Base-by-base conservation (phyloP, 1,284 basidiomycete genomes). In the Papiliotrema nemorosa region DNA sequence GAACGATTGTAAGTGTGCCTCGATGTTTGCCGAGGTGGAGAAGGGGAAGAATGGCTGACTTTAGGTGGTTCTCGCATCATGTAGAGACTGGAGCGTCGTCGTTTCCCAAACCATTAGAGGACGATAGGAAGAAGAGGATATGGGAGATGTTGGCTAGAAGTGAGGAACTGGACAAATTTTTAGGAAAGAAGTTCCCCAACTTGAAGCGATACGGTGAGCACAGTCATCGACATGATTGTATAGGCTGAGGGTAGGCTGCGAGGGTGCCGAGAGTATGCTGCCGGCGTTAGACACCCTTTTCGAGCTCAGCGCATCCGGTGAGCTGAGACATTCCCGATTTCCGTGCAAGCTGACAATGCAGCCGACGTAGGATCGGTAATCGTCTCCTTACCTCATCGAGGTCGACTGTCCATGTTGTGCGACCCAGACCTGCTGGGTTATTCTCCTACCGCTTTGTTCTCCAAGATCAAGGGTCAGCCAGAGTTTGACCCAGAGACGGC, bases 241-340 rank as follows among this genome's bases (percentile, higher is more conserved):
- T 13, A 42, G 6, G 35, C 48, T 50, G 44, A 42, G 20, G 7
- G 16, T 36, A 64, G 63, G 64, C 3, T 67, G 64, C 25, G 90
- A 93, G 72, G 90, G 90, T 1, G 90, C 86, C 1, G 90, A 93
- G 76, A 88, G 86, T 5, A 91, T 92, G 89, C 74, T 93, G 18
- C 85, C 88, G 0, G 88, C 88, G 0, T 77, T 92, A 2, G 87
- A 90, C 60, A 78, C 82, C 0, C 69, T 93, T 14, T 88, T 92
- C 57, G 76, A 79, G 1, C 77, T 80, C 3, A 83, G 88, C 10
- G 80, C 87, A 2, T 68, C 76, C 57, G 79, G 87, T 87, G 41
- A 44, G 71, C 35, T 9, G 21, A 7, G 13, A 49, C n/a, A 20
- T 22, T 14, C 10, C 24, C 9, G 42, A 12, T 13, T 27, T 24